Base-by-base conservation (phyloP, 208 protist species). In the Wallacemonas rigidus region DNA sequence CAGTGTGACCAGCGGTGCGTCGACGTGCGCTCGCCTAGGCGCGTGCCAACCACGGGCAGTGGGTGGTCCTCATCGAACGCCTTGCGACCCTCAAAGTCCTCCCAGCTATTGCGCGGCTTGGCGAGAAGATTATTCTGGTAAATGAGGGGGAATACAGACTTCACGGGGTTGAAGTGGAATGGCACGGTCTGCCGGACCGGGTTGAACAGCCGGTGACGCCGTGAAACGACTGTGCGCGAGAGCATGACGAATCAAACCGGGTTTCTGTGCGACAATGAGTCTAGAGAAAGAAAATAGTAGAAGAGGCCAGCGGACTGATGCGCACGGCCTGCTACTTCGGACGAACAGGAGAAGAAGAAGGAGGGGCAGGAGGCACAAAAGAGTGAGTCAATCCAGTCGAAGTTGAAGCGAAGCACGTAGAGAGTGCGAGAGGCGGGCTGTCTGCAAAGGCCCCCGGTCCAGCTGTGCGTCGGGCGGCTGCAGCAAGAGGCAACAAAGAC, bases 111-210 rank as follows among this genome's bases (percentile, higher is more conserved):
- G 9, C 90, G 83, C 47, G 86, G 75, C 70, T 95, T 95, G 6
- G 86, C 80, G 54, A 95, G 75, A 5, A 97, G 79, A 76, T 95
- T 95, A 57, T 93, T 94, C 51, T 84, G 56, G 72, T 97, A 91
- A 57, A 97, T 94, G 1, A 97, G 87, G n/a, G 93, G 93, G 56
- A 97, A 97, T 48, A 95, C 87, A 14, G 81, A 82, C 69, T 93
- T 90, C 6, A 80, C 82, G 0, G 89, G 82, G 71, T 84, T 91
- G 67, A 91, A 92, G 68, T 95, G 88, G 11, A 95, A 80, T 4
- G 88, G 88, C 54, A 92, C 78, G 5, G 67, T 74, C 72, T 96
- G 85, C 36, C 89, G 82, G 15, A 80, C 68, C 2, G 83, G 81
- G 47, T 93, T 71, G 67, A 95, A 96, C n/a, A 93, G 88, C 17